These are phyloP conservation scores for Glaciozyma martinii DNA, from an alignment of 768 basidiomycete species.

Conservation along the genomic window DNA sequence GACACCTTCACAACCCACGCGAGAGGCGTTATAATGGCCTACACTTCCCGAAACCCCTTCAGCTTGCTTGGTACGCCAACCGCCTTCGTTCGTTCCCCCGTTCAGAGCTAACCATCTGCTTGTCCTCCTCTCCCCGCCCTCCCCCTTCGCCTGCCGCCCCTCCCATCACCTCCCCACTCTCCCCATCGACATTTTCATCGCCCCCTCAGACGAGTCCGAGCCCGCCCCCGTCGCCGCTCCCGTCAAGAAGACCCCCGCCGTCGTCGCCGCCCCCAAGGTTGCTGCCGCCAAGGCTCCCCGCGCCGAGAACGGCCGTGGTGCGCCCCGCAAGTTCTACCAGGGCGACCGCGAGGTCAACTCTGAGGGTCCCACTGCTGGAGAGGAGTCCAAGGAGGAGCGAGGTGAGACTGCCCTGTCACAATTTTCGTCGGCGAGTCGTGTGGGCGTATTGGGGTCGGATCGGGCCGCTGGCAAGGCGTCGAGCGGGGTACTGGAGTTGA, in stretches of 20 bases:
- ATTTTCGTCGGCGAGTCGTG: neutral
- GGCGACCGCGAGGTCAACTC: constrained; percentile 23
- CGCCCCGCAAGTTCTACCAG: constrained; percentile 3
- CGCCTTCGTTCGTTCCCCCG: too few relatives aligned
- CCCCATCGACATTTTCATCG: too few relatives aligned
- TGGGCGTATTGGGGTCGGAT: neutral
- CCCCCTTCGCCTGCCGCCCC: too few relatives aligned
- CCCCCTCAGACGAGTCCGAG: neutral
- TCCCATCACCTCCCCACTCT: too few relatives aligned
- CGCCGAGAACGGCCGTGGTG: neutral
- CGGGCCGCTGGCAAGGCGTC: neutral
- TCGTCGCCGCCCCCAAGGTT: neutral
- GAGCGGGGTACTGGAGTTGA: neutral
- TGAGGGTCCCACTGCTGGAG: constrained; percentile 19
- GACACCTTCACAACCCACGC: too few relatives aligned
- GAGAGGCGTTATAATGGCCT: too few relatives aligned
- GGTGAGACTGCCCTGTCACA: constrained; percentile 6
- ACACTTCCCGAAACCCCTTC: too few relatives aligned
- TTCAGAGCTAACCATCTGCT: too few relatives aligned
- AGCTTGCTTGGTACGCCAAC: too few relatives aligned
- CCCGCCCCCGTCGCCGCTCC: neutral
- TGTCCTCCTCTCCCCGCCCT: too few relatives aligned
- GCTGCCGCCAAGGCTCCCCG: neutral
- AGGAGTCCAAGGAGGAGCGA: constrained; percentile 31
- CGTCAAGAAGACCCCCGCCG: constrained; percentile 1